Percentiles rank a stretch among this genome's conserved stretches.
Evolutionary conservation across 306 rosid genomes (phyloP).

Genomic region (Sphenostylis stenocarpa): DNA sequence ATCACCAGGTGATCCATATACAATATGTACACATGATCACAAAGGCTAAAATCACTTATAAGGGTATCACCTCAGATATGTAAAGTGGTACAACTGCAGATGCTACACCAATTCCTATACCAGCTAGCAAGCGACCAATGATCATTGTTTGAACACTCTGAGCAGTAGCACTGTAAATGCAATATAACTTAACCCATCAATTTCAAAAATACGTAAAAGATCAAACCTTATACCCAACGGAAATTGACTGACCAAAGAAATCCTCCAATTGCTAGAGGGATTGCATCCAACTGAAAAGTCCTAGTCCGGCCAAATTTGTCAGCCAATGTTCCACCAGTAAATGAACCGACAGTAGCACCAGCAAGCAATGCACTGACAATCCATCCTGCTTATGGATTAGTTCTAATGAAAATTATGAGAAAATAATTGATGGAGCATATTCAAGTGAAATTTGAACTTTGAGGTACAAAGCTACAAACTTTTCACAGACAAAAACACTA

Average conservation of each 20-base stretch:
- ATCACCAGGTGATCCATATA: slow-evolving; percentile 3
- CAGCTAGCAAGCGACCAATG: slow-evolving; percentile 83
- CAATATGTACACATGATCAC: not conserved
- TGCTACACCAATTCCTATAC: slow-evolving; percentile 89
- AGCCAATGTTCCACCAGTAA: slow-evolving; percentile 91
- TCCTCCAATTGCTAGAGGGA: slow-evolving; percentile 82
- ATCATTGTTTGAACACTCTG: slow-evolving; percentile 88
- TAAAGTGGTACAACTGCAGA: slow-evolving; percentile 95
- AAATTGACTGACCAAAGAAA: slow-evolving; percentile 64
- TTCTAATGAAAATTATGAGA: slow-evolving; percentile 19
- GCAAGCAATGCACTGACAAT: slow-evolving; percentile 83
- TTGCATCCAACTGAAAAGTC: slow-evolving; percentile 87
- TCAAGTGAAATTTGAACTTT: slow-evolving; percentile 12
- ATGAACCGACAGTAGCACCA: slow-evolving; percentile 89
- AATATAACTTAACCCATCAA: slow-evolving; percentile 14
- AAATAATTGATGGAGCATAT: not conserved
- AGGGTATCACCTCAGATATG: slow-evolving; percentile 81
- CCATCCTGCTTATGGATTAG: slow-evolving; percentile 71
- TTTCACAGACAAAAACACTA: not conserved
- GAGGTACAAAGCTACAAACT: not conserved
- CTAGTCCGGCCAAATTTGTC: slow-evolving; percentile 90
- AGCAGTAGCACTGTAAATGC: slow-evolving; percentile 72
- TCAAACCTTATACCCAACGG: slow-evolving; percentile 8
- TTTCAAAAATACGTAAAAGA: slow-evolving; percentile 21
- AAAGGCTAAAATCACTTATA: not conserved